These are phyloP conservation scores for Pseudocercospora fijiensis DNA, from an alignment of 2,329 filamentous ascomycete species.

Conservation along the genomic window DNA sequence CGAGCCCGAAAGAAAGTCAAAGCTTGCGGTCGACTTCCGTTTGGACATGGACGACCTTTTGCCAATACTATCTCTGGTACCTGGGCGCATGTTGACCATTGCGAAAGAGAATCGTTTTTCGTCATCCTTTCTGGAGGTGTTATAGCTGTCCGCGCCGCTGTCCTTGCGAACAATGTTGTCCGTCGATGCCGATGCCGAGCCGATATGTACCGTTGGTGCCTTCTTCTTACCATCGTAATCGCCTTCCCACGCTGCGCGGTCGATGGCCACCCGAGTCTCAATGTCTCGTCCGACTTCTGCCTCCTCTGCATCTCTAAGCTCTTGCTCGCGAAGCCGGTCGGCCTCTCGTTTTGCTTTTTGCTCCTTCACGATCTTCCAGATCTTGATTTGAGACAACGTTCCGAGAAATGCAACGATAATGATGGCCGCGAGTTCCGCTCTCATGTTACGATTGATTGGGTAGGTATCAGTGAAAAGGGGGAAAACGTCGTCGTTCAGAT, in stretches of 20 bases:
- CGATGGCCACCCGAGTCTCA: slow-evolving; percentile 60
- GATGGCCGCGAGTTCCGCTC: slow-evolving; percentile 77
- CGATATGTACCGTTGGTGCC: slow-evolving; percentile 40
- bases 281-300: slow-evolving; percentile 64
- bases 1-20: slow-evolving; percentile 6
- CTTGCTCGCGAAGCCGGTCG: slow-evolving; percentile 52
- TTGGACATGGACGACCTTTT: not conserved
- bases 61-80: slow-evolving; percentile 3
- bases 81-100: slow-evolving; percentile 3
- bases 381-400: slow-evolving; percentile 76
- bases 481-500: slow-evolving; percentile 75
- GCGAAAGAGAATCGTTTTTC: slow-evolving; percentile 20
- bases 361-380: slow-evolving; percentile 76
- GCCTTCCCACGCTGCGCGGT: slow-evolving; percentile 72
- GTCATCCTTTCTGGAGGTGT: slow-evolving; percentile 4
- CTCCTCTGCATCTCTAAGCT: slow-evolving; percentile 65
- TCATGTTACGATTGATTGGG: slow-evolving; percentile 80
- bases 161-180: slow-evolving; percentile 21
- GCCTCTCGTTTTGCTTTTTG: slow-evolving; percentile 49
- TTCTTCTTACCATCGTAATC: slow-evolving; percentile 59
- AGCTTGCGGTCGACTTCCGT: slow-evolving; percentile 9
- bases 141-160: slow-evolving; percentile 10
- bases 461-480: slow-evolving; percentile 75
- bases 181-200: slow-evolving; percentile 53
- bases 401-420: slow-evolving; percentile 73